phyloP scores from a whole-genome alignment of 75 land plant genomes.

The Azolla pinnata region DNA sequence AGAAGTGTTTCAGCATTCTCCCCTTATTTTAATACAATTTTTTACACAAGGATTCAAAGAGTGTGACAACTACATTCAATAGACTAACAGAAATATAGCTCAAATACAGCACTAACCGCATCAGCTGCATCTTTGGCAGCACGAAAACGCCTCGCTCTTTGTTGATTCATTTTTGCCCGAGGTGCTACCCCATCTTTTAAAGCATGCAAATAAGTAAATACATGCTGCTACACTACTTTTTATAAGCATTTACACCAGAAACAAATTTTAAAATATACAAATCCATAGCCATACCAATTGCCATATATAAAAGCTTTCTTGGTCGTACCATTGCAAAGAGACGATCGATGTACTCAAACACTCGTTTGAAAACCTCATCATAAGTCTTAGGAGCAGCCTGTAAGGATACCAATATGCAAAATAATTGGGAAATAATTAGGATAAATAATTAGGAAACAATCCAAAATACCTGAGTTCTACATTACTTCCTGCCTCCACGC shows the following conservation, averaged over 20 bases:
- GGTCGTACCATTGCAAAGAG: conserved; percentile 81
- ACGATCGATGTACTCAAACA: conserved; percentile 78
- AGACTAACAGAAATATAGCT: too few relatives aligned
- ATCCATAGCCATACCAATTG: conserved; percentile 73
- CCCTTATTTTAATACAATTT: too few relatives aligned
- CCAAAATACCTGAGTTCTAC: not conserved
- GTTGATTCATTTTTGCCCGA: conserved; percentile 70
- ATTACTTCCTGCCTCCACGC: too few relatives aligned
- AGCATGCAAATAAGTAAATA: not conserved
- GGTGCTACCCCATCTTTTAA: conserved; percentile 60
- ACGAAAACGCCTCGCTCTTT: conserved; percentile 57
- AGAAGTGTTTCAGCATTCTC: too few relatives aligned
- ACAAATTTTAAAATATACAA: too few relatives aligned
- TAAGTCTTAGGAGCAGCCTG: conserved; percentile 73
- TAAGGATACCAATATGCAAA: conserved; percentile 5
- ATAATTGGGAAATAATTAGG: not conserved
- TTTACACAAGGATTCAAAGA: too few relatives aligned
- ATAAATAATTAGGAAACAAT: not conserved
- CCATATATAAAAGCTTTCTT: conserved; percentile 69
- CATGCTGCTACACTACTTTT: not conserved
- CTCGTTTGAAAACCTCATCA: conserved; percentile 66
- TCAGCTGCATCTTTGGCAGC: conserved; percentile 74
- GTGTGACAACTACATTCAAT: too few relatives aligned
- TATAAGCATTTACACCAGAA: too few relatives aligned
- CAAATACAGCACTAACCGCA: too few relatives aligned